phyloP scores from a whole-genome alignment of 805 yeast species.

The Candida wancherniae region DNA sequence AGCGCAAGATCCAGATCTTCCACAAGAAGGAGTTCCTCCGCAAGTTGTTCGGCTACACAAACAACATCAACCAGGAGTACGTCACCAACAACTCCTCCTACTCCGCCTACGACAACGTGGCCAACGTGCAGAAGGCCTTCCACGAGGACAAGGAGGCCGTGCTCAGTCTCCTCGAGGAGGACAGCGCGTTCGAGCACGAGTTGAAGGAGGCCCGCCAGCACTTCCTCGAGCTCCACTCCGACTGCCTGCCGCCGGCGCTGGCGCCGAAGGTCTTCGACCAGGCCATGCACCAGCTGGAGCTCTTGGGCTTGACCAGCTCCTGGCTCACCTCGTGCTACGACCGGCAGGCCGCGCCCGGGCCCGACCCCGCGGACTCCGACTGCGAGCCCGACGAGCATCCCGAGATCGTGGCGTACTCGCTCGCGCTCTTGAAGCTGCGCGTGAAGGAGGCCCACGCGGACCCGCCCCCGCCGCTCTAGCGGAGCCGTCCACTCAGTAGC shows the following conservation, averaged over 20 bases:
- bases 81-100: constrained; percentile 39
- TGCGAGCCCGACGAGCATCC: constrained; percentile 16
- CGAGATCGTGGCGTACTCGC: constrained; percentile 19
- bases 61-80: constrained; percentile 35
- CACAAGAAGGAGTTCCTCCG: constrained; percentile 38
- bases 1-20: constrained; percentile 35
- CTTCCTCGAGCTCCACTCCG: constrained; percentile 1
- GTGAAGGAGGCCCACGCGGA: constrained; percentile 18
- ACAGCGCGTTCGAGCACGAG: constrained; percentile 22
- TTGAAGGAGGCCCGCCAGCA: constrained; percentile 12
- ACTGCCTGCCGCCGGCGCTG: not conserved
- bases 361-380: constrained; percentile 9
- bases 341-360: constrained; percentile 4
- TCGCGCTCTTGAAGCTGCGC: constrained; percentile 27
- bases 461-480: no score
- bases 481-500: no score
- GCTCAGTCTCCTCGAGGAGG: constrained; percentile 27
- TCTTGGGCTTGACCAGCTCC: constrained; percentile 8
- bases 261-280: constrained; percentile 2
- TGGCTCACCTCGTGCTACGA: constrained; percentile 15
- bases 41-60: constrained; percentile 35
- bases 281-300: constrained; percentile 5
- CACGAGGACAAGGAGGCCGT: constrained; percentile 42
- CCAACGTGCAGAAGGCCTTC: constrained; percentile 34
- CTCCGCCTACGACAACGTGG: constrained; percentile 32